phyloP scores from a whole-genome alignment of 805 yeast species.

The Barnettozyma botsteinii region DNA sequence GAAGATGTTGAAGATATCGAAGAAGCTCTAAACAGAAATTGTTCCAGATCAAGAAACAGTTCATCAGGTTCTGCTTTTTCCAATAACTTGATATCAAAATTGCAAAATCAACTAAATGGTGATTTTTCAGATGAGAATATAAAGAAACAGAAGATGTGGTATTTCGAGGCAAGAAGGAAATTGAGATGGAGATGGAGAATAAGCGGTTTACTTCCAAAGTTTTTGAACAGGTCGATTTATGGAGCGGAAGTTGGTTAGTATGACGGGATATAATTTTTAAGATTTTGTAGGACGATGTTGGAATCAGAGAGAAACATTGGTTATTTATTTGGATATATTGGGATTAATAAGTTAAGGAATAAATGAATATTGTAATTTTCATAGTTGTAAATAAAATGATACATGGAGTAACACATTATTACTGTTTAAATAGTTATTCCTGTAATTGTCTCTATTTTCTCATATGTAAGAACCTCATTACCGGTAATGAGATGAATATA shows the following conservation, averaged over 20 bases:
- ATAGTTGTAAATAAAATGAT: too few species aligned
- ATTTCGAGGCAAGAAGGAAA: conserved; percentile 33
- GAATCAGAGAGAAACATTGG: not conserved
- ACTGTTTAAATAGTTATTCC: too few species aligned
- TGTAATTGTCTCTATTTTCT: too few species aligned
- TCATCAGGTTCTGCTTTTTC: conserved; percentile 24
- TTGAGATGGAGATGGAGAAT: conserved; percentile 49
- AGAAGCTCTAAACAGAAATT: conserved; percentile 13
- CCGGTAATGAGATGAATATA: not conserved
- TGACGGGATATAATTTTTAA: not conserved
- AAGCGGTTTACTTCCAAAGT: conserved; percentile 38
- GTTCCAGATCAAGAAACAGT: conserved; percentile 6
- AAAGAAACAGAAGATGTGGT: conserved; percentile 26
- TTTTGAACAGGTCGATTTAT: conserved; percentile 11
- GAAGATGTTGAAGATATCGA: conserved; percentile 21
- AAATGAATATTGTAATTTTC: too few species aligned
- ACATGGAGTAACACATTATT: too few species aligned
- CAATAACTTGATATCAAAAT: conserved; percentile 25
- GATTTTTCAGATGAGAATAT: conserved; percentile 6
- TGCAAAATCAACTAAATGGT: conserved; percentile 28
- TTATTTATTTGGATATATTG: too few species aligned
- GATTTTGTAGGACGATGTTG: not conserved
- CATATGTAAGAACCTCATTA: too few species aligned
- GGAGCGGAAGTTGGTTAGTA: not conserved
- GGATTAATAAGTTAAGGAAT: too few species aligned